A percentile compares a stretch with the other conserved stretches of the same genome.
These are phyloP conservation scores for Trichomonas vaginalis DNA, from an alignment of 208 protist genomes.

Conservation along the genomic window DNA sequence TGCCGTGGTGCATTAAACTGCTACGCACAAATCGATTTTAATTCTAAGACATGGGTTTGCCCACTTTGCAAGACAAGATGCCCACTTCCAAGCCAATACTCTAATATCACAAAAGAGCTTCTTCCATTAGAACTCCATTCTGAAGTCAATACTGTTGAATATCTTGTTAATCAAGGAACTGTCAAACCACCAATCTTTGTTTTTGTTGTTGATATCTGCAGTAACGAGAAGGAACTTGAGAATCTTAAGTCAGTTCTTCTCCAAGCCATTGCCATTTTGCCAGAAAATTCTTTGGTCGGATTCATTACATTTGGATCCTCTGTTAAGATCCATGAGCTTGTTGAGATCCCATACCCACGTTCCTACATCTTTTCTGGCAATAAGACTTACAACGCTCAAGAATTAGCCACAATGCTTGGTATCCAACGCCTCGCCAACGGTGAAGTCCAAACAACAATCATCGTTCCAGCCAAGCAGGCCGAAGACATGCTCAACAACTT, in stretches of 20 bases:
- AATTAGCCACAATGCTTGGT: background rate
- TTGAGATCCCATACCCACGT: slow-evolving; percentile 44
- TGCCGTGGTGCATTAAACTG: background rate
- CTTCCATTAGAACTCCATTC: slow-evolving; percentile 64
- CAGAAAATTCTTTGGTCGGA: slow-evolving; percentile 66
- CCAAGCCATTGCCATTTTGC: slow-evolving; percentile 65
- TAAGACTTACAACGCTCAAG: slow-evolving; percentile 28
- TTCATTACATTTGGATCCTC: slow-evolving; percentile 85
- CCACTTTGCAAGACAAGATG: slow-evolving; percentile 75
- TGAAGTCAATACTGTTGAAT: slow-evolving; percentile 80
- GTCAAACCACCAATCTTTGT: slow-evolving; percentile 50
- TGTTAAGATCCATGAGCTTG: slow-evolving; percentile 61
- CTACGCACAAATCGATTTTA: slow-evolving; percentile 43
- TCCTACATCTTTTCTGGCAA: slow-evolving; percentile 56
- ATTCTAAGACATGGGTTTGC: slow-evolving; percentile 63
- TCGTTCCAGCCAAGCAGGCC: background rate
- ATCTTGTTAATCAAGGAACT: slow-evolving; percentile 47
- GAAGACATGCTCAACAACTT: background rate
- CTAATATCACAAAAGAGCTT: slow-evolving; percentile 60
- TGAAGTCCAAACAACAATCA: background rate
- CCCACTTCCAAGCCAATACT: slow-evolving; percentile 74
- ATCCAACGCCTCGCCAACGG: background rate
- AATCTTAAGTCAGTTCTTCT: slow-evolving; percentile 67
- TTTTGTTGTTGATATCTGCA: slow-evolving; percentile 88
- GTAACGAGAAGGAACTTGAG: slow-evolving; percentile 45